A percentile compares a stretch with the other conserved stretches of the same genome.
Evolutionary conservation across 2,329 filamentous ascomycete genomes (phyloP).

Genomic region (Curvularia lunata): DNA sequence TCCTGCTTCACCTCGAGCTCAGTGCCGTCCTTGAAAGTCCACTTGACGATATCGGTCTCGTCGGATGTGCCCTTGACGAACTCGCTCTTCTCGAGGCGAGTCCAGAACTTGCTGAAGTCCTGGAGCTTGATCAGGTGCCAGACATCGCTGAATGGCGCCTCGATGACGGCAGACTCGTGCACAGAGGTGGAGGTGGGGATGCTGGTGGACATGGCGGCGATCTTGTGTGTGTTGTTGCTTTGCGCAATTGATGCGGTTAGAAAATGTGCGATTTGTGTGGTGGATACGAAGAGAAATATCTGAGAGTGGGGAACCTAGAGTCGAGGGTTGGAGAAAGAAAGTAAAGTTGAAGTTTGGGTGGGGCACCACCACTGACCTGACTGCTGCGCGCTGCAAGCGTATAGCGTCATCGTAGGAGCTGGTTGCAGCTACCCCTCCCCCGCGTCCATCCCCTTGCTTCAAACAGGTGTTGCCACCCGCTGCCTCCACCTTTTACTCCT

Average conservation of each 20-base stretch:
- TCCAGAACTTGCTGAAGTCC: constrained; percentile 72
- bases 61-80: constrained; percentile 66
- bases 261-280: not conserved
- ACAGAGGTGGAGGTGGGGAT: constrained; percentile 73
- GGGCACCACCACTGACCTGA: constrained; percentile 14
- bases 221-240: not conserved
- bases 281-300: not conserved
- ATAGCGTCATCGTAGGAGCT: constrained; percentile 24
- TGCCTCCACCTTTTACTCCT: constrained; percentile 7
- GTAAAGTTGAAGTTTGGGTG: constrained; percentile 22
- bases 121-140: constrained; percentile 79
- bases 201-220: constrained; percentile 35
- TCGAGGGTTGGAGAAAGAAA: constrained; percentile 7
- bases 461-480: constrained; percentile 22
- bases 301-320: not conserved
- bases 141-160: constrained; percentile 68
- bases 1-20: constrained; percentile 76
- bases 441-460: constrained; percentile 19
- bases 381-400: constrained; percentile 9
- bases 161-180: constrained; percentile 71
- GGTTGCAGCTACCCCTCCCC: constrained; percentile 36
- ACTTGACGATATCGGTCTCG: constrained; percentile 72
- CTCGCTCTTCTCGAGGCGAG: constrained; percentile 66
- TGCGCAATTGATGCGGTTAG: constrained; percentile 12
- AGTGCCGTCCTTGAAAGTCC: constrained; percentile 74